Evolutionary conservation across 1,284 basidiomycete species (phyloP).

Genomic region (Agroathelia rolfsii): DNA sequence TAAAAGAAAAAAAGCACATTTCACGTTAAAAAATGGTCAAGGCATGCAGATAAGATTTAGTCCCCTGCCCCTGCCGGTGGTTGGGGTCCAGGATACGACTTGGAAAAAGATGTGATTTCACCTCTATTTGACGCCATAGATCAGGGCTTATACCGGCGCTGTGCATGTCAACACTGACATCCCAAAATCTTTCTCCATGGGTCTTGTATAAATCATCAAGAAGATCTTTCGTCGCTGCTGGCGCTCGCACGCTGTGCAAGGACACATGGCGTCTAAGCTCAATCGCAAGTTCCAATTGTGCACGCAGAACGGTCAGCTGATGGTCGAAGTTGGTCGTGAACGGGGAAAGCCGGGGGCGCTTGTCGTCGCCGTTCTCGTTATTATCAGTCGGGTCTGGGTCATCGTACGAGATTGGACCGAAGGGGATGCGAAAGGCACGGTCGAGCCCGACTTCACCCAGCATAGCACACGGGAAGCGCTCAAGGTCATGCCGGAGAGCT

Average conservation of each 20-base stretch:
- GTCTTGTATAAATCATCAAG: conserved; percentile 41
- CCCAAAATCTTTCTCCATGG: conserved; percentile 43
- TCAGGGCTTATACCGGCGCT: conserved; percentile 69
- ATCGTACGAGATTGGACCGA: conserved; percentile 31
- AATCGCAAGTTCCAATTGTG: conserved; percentile 69
- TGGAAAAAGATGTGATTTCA: too few species aligned
- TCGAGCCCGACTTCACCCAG: conserved; percentile 81
- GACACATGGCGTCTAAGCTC: conserved; percentile 63
- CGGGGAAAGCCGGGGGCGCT: conserved; percentile 50
- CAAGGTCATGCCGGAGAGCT: conserved; percentile 45
- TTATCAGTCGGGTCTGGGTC: too few species aligned
- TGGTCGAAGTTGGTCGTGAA: conserved; percentile 67
- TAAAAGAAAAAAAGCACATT: too few species aligned
- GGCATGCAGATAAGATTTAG: too few species aligned
- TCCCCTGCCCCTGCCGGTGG: too few species aligned
- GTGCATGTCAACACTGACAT: conserved; percentile 67
- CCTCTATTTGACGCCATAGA: conserved; percentile 59
- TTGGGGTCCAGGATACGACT: too few species aligned
- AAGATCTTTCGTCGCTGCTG: conserved; percentile 52
- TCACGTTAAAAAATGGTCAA: too few species aligned
- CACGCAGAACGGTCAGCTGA: conserved; percentile 62
- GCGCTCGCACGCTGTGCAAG: conserved; percentile 71
- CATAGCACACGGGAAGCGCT: conserved; percentile 56
- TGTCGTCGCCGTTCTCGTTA: too few species aligned
- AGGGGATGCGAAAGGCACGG: conserved; percentile 59